Percentiles rank a stretch among this genome's conserved stretches.
Conservation (phyloP, 768 basidiomycete genomes). For the Favolaschia claudopus region DNA sequence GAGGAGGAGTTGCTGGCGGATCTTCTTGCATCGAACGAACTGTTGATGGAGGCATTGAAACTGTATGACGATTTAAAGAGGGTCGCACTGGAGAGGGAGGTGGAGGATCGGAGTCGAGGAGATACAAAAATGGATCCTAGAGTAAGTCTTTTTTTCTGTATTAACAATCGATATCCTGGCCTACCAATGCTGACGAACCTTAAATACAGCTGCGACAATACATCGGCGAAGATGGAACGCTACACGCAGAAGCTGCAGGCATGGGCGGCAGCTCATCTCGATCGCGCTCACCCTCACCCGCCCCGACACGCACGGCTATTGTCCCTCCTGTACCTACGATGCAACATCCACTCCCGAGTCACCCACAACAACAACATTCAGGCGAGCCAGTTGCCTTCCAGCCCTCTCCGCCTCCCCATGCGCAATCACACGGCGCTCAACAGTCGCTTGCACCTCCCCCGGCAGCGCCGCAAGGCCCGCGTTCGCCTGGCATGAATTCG, state of each 20-base stretch:
- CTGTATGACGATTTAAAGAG: slow-evolving; percentile 83
- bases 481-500: slow-evolving; percentile 57
- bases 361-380: slow-evolving; percentile 1
- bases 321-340: too few species aligned
- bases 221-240: slow-evolving; percentile 44
- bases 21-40: slow-evolving; percentile 78
- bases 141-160: slow-evolving; percentile 52
- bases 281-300: slow-evolving; percentile 46
- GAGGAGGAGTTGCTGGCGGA: slow-evolving; percentile 81
- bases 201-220: slow-evolving; percentile 40
- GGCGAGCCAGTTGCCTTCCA: slow-evolving; percentile 3
- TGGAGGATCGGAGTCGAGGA: slow-evolving; percentile 55
- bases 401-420: neutral
- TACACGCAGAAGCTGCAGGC: slow-evolving; percentile 37
- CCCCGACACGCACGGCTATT: too few species aligned
- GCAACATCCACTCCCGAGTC: slow-evolving; percentile 5
- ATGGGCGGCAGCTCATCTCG: slow-evolving; percentile 43
- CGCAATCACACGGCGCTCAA: neutral
- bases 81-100: slow-evolving; percentile 67
- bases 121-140: slow-evolving; percentile 57
- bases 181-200: neutral
- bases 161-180: neutral
- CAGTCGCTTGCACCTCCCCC: slow-evolving; percentile 68
- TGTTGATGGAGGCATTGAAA: slow-evolving; percentile 69
- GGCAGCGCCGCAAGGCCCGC: slow-evolving; percentile 75